Base-by-base conservation (phyloP, 192 early-diverging fungal species). In the Coemansia sp. region DNA sequence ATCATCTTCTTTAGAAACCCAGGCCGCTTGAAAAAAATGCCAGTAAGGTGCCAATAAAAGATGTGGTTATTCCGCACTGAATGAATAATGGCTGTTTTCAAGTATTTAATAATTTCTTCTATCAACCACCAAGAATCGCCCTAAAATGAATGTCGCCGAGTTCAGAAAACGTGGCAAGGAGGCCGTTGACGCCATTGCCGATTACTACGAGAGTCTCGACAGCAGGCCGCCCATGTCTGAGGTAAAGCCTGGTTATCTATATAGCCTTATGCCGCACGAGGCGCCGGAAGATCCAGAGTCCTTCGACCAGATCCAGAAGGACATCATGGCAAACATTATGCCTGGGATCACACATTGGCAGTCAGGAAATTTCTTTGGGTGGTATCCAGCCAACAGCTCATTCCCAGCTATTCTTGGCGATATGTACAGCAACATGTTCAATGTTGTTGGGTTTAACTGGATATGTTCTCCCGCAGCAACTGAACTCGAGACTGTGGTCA, bases 341-440 rank as follows among this genome's bases (percentile, higher is more conserved):
- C 88, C 87, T 2, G 87, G 88, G 2, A 78, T 88, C 16, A 88
- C 87, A 1, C 87, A 88, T 71, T 89, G 88, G 88, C 87, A 89
- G 74, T 84, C 84, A 10, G 74, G 71, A 0, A 85, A 86, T 74
- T 88, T 88, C 62, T 88, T 84, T 50, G 82, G 71, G 38, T 88
- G 83, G 76, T 89, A 69, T 53, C 86, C 86, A 7, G 48, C 73
- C 51, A 84, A 67, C 54, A 73, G 68, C 44, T 84, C 83, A 10
- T 88, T 84, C 32, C 84, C 85, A 0, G 59, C 71, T 7, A 82
- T 89, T 30, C 62, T 89, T 3, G 87, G 83, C 44, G 88, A 88
- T 41, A 87, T 89, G 87, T 83, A 83, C 58, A 75, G 73, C 56
- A 68, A 69, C 25, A 89, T 89, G 87, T 71, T 86, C 41, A 72